phyloP scores from a whole-genome alignment of 1,139 yeast species.

The Keqinozyma sinolaborantium region DNA sequence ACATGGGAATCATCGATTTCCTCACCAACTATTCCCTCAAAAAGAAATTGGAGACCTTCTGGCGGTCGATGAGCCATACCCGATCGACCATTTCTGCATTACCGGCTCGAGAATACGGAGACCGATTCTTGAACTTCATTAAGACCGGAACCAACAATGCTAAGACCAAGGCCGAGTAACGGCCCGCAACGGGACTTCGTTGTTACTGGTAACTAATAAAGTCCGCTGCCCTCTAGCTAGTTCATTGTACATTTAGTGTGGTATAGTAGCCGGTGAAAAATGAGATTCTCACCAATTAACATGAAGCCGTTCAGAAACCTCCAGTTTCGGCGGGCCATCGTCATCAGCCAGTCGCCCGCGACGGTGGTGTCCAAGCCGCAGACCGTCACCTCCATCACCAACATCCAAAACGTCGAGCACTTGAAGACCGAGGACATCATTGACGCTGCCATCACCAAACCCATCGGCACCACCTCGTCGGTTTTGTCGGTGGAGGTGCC shows the following conservation, averaged over 20 bases:
- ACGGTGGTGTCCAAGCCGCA: constrained; percentile 1
- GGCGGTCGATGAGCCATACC: constrained; percentile 71
- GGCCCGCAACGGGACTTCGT: constrained; percentile 1
- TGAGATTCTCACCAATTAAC: not conserved
- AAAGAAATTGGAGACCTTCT: constrained; percentile 81
- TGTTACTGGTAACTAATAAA: not conserved
- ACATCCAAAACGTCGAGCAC: constrained; percentile 17
- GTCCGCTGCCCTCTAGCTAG: too few relatives aligned
- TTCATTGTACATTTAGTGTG: not conserved
- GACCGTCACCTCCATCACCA: constrained; percentile 15
- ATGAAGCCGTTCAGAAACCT: not conserved
- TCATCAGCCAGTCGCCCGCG: constrained; percentile 38
- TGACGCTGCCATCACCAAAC: constrained; percentile 26
- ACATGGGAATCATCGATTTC: constrained; percentile 92
- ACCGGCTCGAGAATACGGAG: constrained; percentile 89
- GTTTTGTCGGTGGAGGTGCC: constrained; percentile 46
- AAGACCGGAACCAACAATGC: constrained; percentile 28
- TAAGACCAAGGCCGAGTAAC: constrained; percentile 8
- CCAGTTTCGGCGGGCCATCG: constrained; percentile 39
- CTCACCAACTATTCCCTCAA: constrained; percentile 77
- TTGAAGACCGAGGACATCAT: constrained; percentile 13
- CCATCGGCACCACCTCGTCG: constrained; percentile 44
- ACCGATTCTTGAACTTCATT: constrained; percentile 75
- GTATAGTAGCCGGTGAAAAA: not conserved
- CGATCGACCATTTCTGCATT: constrained; percentile 78